Conservation (phyloP, 2,329 filamentous ascomycete genomes). For the Zarea fungicola region DNA sequence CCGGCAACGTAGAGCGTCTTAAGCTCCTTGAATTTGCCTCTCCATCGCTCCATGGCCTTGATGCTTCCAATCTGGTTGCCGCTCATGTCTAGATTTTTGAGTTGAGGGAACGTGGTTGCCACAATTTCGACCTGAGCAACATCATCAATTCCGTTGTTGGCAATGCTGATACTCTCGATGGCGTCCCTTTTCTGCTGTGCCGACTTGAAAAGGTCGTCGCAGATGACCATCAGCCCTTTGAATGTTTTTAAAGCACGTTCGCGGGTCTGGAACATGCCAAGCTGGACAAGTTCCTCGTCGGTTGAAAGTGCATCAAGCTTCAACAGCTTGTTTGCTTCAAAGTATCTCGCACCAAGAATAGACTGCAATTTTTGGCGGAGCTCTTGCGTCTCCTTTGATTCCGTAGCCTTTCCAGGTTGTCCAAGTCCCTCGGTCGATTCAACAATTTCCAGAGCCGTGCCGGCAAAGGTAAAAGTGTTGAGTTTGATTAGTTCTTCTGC, state of each 20-base stretch:
- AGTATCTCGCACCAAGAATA: slow-evolving; percentile 72
- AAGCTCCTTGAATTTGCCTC: slow-evolving; percentile 67
- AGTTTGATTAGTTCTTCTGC: slow-evolving; percentile 60
- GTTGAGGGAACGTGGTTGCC: slow-evolving; percentile 72
- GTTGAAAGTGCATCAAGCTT: slow-evolving; percentile 73
- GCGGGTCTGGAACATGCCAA: slow-evolving; percentile 69
- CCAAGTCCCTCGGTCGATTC: slow-evolving; percentile 39
- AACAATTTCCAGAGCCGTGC: slow-evolving; percentile 52
- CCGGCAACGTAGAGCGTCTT: slow-evolving; percentile 74
- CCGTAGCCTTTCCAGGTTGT: slow-evolving; percentile 32
- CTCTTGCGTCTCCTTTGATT: slow-evolving; percentile 51
- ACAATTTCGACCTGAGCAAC: slow-evolving; percentile 69
- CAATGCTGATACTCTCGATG: slow-evolving; percentile 76
- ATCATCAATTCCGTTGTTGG: slow-evolving; percentile 71
- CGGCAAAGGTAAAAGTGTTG: slow-evolving; percentile 65
- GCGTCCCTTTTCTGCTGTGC: slow-evolving; percentile 67
- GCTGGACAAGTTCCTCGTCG: slow-evolving; percentile 65
- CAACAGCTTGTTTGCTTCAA: slow-evolving; percentile 65
- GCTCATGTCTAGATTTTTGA: slow-evolving; percentile 85
- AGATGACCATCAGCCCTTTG: slow-evolving; percentile 83
- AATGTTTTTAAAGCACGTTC: slow-evolving; percentile 82
- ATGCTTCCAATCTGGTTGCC: slow-evolving; percentile 71
- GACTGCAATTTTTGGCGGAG: slow-evolving; percentile 63
- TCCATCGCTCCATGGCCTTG: slow-evolving; percentile 68
- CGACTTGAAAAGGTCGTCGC: slow-evolving; percentile 70